Base-by-base conservation (phyloP, 83 land plant genomes). In the Picea abies region DNA sequence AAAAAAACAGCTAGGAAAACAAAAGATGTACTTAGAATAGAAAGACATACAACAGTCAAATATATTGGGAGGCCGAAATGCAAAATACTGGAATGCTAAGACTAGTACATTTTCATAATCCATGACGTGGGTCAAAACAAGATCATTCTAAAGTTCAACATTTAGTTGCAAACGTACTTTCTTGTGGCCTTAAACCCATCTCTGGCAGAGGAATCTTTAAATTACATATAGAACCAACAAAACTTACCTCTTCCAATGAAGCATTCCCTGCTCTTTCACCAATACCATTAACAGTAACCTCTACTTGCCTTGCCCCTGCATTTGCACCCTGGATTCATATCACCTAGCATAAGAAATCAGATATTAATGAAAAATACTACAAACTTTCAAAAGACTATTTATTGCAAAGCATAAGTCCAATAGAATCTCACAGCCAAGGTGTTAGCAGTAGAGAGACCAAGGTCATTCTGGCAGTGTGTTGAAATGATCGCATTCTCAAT, bases 231-330 rank as follows among this genome's bases (percentile, higher is more conserved):
- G 11, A 15, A 5, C n/a, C 20, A 9, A 22, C 80, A 17, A 19
- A 63, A 1, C 6, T 37, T 63, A 87, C 89, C 96, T 97, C 99
- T 68, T 97, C 99, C 37, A 97, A 82, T 0, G 99, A 96, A 60
- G 99, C 99, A 89, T 97, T 97, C 49, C 99, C 99, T 83, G 99
- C 99, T 81, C 99, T 90, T 88, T 97, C 99, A 62, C 99, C 99
- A 82, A 97, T 97, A 6, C 99, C 99, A 92, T 97, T 97, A 71
- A 97, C 86, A 20, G 99, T 97, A 17, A 96, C 98, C 85, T 97
- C 99, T 67, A 97, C 60, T 85, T 97, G 99, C 78, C 99, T 91
- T 63, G 99, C 99, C 41, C 99, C 99, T 37, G 90, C 91, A 84
- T 58, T 70, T 49, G 93, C 92, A 32, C 91, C 92, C 94, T 93